Percentiles rank a stretch among this genome's conserved stretches.
These are phyloP conservation scores for Calocera viscosa DNA, from an alignment of 768 basidiomycete species.

Conservation along the genomic window DNA sequence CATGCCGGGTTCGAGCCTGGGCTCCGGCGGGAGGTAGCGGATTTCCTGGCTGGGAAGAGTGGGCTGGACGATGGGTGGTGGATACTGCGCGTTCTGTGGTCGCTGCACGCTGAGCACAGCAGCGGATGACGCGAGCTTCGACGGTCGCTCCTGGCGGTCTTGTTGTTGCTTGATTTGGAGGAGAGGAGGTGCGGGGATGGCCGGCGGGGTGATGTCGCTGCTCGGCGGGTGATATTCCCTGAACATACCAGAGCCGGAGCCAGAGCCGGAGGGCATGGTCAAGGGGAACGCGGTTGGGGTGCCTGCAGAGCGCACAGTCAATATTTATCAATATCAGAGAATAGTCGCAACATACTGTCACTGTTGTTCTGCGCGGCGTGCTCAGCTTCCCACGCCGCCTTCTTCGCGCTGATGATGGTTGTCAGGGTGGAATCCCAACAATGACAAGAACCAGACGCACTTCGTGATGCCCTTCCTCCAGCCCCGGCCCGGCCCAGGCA, in stretches of 20 bases:
- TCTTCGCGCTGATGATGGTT: constrained; percentile 7
- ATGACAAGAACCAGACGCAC: background rate
- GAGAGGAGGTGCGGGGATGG: background rate
- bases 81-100: background rate
- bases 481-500: background rate
- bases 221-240: constrained; percentile 7
- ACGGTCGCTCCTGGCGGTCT: background rate
- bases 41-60: background rate
- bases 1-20: constrained; percentile 1
- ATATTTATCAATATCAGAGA: background rate
- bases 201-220: background rate
- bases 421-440: background rate
- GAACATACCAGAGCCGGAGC: background rate
- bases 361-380: background rate
- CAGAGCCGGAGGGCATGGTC: background rate
- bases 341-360: background rate
- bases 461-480: constrained; percentile 9
- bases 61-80: background rate
- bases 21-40: constrained; percentile 1
- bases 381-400: constrained; percentile 1
- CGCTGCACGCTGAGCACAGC: background rate
- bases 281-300: background rate
- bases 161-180: background rate
- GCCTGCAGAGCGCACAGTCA: background rate
- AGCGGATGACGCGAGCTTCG: background rate